Base-by-base conservation (phyloP, 306 rosid species). In the Morella rubra region DNA sequence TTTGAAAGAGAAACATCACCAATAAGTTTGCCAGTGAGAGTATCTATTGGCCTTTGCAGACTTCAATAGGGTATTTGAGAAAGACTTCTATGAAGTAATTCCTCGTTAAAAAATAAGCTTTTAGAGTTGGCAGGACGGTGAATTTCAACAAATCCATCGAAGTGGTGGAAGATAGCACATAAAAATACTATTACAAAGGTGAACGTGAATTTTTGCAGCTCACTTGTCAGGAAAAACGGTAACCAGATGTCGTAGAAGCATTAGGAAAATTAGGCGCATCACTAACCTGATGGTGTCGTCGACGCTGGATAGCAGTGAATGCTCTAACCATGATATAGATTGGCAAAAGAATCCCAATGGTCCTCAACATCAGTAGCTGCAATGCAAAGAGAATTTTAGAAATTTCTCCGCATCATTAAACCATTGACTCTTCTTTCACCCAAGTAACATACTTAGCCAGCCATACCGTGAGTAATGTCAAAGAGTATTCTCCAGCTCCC, bases 301-400 rank as follows among this genome's bases (percentile, higher is more conserved):
- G 85, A 16, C 76, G 85, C 77, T 87, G 93, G 81, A 88, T 79
- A 4, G 85, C 78, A 41, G 83, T 74, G 74, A 81, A 84, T 72
- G 84, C 96, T 79, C 77, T 90, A 18, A 85, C 81, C 87, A 89
- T 86, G 73, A 88, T 74, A 79, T 77, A 87, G 47, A 91, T 56
- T 27, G 91, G 97, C 56, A 88, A 83, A 83, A 86, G 85, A 77
- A 88, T 80, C 75, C 90, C 97, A 73, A 85, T 70, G 55, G 81
- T 81, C 84, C 90, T 89, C 85, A 89, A 76, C 72, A 84, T 45
- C 73, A 85, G 51, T 56, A 90, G 68, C 98, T 93, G 87, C 84
- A 87, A 74, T 51, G 24, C 56, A 76, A 54, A 20, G 50, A 52
- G 55, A 64, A 74, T 51, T 13, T 44, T 11, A 62, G 42, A 16